Conservation (phyloP, 2,329 filamentous ascomycete species). For the Geosmithia flava region DNA sequence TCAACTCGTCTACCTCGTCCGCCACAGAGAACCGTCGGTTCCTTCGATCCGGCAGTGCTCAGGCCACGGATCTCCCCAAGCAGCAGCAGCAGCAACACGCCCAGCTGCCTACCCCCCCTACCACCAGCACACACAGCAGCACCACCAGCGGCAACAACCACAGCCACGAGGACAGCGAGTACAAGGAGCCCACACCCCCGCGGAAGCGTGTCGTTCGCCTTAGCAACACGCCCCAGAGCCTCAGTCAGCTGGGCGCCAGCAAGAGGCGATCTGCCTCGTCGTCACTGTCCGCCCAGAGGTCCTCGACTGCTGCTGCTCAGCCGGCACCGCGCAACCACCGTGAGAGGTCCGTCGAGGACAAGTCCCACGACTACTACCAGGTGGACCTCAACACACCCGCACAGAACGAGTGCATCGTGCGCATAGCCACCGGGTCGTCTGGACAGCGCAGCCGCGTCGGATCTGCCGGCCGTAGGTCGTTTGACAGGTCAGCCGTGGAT, state of each 20-base stretch:
- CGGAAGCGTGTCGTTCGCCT: conserved; percentile 46
- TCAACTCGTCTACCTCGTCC: conserved; percentile 30
- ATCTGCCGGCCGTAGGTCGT: conserved; percentile 23
- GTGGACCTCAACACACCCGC: conserved; percentile 40
- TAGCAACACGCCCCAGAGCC: conserved; percentile 35
- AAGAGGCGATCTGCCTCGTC: conserved; percentile 39
- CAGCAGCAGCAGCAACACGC: conserved; percentile 20
- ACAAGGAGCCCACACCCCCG: conserved; percentile 37
- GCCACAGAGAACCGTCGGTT: conserved; percentile 30
- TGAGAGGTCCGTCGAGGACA: conserved; percentile 28
- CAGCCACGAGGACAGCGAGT: conserved; percentile 11
- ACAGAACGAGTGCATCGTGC: conserved; percentile 38
- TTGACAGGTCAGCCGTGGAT: conserved; percentile 23
- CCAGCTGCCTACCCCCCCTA: conserved; percentile 14
- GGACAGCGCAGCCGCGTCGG: conserved; percentile 22
- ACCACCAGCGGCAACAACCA: neutral
- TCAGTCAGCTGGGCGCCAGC: conserved; percentile 19
- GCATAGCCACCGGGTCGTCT: conserved; percentile 37
- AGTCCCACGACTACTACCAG: conserved; percentile 13
- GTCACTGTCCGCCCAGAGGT: conserved; percentile 15
- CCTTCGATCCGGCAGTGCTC: conserved; percentile 34
- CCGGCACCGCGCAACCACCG: conserved; percentile 16
- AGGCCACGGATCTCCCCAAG: conserved; percentile 18
- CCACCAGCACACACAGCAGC: neutral
- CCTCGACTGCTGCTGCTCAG: conserved; percentile 10